A percentile compares a stretch with the other conserved stretches of the same genome.
phyloP scores from a whole-genome alignment of 73 alveolate species.

The Blepharisma japonicum region DNA sequence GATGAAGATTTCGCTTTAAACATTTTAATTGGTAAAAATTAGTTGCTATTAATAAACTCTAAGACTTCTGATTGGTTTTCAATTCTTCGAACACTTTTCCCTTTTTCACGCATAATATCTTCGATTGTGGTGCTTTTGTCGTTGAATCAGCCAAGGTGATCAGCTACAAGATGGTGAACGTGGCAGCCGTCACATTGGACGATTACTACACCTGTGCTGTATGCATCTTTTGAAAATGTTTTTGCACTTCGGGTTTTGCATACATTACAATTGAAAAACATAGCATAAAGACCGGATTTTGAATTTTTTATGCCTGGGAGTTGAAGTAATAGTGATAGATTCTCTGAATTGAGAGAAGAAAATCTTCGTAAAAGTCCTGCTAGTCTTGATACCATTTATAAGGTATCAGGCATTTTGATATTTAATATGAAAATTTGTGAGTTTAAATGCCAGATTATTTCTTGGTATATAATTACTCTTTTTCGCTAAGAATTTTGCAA shows the following conservation, averaged over 20 bases:
- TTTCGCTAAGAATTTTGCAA: too few relatives aligned
- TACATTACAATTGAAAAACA: conserved; percentile 63
- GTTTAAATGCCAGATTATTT: too few relatives aligned
- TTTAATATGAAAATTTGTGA: too few relatives aligned
- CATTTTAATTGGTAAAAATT: too few relatives aligned
- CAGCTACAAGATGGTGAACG: conserved; percentile 82
- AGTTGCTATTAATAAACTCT: conserved; percentile 21
- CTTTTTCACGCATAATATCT: conserved; percentile 57
- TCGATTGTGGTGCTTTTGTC: conserved; percentile 71
- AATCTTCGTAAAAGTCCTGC: too few relatives aligned
- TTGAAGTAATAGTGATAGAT: background rate
- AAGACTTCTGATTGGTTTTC: conserved; percentile 40
- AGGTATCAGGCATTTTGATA: too few relatives aligned
- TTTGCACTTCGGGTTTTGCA: conserved; percentile 54
- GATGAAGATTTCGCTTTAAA: too few relatives aligned
- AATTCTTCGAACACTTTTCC: conserved; percentile 42
- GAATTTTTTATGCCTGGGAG: conserved; percentile 35
- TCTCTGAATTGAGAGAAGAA: too few relatives aligned
- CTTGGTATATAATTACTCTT: too few relatives aligned
- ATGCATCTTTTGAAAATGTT: conserved; percentile 68
- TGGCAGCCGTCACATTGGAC: conserved; percentile 85
- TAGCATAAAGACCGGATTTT: conserved; percentile 39
- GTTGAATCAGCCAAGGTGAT: conserved; percentile 83
- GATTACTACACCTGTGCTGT: conserved; percentile 82
- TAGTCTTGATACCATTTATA: too few relatives aligned